Conservation (phyloP, 805 yeast species). For the Lachancea lanzarotensis region DNA sequence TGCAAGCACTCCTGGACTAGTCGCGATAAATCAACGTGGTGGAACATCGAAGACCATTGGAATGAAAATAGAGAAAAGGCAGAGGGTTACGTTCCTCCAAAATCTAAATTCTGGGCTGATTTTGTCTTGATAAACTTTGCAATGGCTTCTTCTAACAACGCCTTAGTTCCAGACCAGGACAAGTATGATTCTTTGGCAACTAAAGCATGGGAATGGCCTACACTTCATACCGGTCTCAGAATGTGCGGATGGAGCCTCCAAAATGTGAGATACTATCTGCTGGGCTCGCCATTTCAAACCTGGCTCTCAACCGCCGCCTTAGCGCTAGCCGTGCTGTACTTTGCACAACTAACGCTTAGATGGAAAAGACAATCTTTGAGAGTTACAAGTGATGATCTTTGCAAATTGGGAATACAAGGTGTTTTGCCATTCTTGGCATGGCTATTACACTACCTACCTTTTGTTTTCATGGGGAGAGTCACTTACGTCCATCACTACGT, state of each 20-base stretch:
- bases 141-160: constrained; percentile 84
- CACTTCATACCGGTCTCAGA: constrained; percentile 67
- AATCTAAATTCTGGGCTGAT: constrained; percentile 69
- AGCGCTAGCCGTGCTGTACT: constrained; percentile 41
- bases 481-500: constrained; percentile 94
- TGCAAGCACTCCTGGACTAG: constrained; percentile 63
- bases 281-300: constrained; percentile 74
- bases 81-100: constrained; percentile 45
- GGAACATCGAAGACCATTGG: constrained; percentile 72
- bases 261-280: constrained; percentile 53
- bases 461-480: constrained; percentile 90
- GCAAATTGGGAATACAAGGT: constrained; percentile 54
- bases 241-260: constrained; percentile 65
- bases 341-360: constrained; percentile 34
- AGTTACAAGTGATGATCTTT: constrained; percentile 38
- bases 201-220: constrained; percentile 85
- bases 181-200: constrained; percentile 68
- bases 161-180: constrained; percentile 70
- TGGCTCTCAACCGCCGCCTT: constrained; percentile 65
- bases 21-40: constrained; percentile 82
- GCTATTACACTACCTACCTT: constrained; percentile 84
- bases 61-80: constrained; percentile 56
- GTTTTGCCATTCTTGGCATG: constrained; percentile 84
- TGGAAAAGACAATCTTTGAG: constrained; percentile 68
- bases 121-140: constrained; percentile 71